Evolutionary conservation across 2,329 filamentous ascomycete genomes (phyloP), one percentile per base, ranked within the genome.

Genomic region (Phyllosticta ampelicida): DNA sequence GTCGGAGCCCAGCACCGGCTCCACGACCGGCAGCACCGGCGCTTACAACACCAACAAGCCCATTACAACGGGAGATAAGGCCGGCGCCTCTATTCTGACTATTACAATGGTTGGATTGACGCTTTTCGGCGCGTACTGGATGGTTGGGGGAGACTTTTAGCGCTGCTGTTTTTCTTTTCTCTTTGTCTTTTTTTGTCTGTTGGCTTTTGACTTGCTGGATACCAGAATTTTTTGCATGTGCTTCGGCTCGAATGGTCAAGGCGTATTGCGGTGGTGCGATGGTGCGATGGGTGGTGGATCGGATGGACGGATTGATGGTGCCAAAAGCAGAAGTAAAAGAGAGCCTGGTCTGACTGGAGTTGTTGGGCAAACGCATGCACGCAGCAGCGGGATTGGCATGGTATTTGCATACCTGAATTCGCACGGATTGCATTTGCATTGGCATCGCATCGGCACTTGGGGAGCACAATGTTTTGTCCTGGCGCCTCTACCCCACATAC

Each of bases 1-100:
- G 55, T 77, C 78, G 2, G 70, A 81, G 62, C 70, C 73, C 0
- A 69, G 59, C 4, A 65, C 72, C 8, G 68, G 68, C 36, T 21
- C 30, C n/a, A 53, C 58, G 4, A 30, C 49, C 48, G 53, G 50
- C 50, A 50, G 50, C 16, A 54, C 56, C 26, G 54, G 54, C 30
- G 48, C 58, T 4, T 60, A 56, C 13, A 60, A 60, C 29, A 66
- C 66, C 13, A 65, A 36, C 50, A 51, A 61, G 54, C 60, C 61
- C 16, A 65, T 72, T 9, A 73, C 70, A 0, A 70, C 67, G n/a
- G 71, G 51, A 11, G 75, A 76, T 62, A 70, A 65, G 56, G 73
- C 70, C 1, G 75, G 75, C 0, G 75, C 75, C 5, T 71, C 69
- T 0, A 71, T 61, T 28, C 44, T 61, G n/a, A 61, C 60, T 5